Evolutionary conservation across 73 alveolate species (phyloP), one percentile per base, ranked within the genome.

Genomic region (Stentor roeselii): DNA sequence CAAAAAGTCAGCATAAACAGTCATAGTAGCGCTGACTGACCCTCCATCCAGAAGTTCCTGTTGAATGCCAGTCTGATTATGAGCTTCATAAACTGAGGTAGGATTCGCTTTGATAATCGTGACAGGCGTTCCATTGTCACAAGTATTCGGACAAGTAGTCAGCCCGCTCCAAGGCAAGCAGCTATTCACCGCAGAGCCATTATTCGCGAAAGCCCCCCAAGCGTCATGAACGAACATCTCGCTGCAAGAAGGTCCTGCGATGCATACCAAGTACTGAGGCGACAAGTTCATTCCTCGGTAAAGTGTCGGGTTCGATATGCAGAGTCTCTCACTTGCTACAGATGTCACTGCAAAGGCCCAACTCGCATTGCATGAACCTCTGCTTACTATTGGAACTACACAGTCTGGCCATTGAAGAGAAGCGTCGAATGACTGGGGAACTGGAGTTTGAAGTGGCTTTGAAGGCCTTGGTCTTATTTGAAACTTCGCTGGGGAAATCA

Each of bases 1-100:
- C 82, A 92, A 84, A 93, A 95, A 96, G 82, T 96, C 99, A 21
- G 86, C 92, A 88, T 93, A 91, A 50, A 96, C 98, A 61, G 83
- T 36, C 93, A 92, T 91, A 15, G 93, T 93, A 60, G 93, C 14
- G 27, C 21, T 32, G 14, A 67, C 80, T 30, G 80, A 27, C 41
- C 80, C 80, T 11, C 37, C 37, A 27, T 1, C 80, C 80, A 67
- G 1, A 2, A 2, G 21, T 30, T 36, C 80, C 0, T 21, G 27
- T 2, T 67, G 42, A 21, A 67, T 67, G 30, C 30, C 67, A 50
- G 67, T 21, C 6, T 6, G 30, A 50, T 50, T 50, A 11, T 6
- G 21, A 50, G 21, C 6, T 21, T 50, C 30, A 50, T 11, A 6
- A 11, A 50, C 21, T 11, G 6, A 11, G n/a, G n/a, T n/a, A n/a